Evolutionary conservation across 306 rosid genomes (phyloP).

Genomic region (Trifolium pratense): DNA sequence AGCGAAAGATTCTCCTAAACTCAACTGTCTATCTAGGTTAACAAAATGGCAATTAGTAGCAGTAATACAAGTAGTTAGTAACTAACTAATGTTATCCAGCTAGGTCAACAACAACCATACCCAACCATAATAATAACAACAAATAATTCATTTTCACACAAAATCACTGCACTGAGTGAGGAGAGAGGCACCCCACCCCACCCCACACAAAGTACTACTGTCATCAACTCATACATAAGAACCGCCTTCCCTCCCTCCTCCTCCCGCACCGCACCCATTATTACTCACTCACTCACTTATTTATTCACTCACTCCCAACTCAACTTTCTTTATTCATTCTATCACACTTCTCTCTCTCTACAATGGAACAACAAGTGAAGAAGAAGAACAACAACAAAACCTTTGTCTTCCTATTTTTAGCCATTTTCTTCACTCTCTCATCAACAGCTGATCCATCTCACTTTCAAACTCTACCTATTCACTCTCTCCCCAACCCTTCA

Average conservation of each 20-base stretch:
- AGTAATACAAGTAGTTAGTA: too few relatives aligned
- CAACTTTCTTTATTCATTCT: neutral
- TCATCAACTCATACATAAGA: neutral
- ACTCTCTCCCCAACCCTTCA: slow-evolving; percentile 56
- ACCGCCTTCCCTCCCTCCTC: neutral
- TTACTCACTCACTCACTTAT: neutral
- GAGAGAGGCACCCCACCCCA: neutral
- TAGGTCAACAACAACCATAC: neutral
- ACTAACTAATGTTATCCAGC: neutral
- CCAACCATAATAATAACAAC: neutral
- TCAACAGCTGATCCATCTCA: slow-evolving; percentile 11
- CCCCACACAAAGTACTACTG: neutral
- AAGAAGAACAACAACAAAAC: neutral
- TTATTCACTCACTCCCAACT: neutral
- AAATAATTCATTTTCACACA: neutral
- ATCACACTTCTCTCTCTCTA: neutral
- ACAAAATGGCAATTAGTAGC: neutral
- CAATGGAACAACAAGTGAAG: slow-evolving; percentile 57
- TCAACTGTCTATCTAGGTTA: neutral
- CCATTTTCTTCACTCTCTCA: slow-evolving; percentile 47
- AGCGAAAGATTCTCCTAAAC: neutral
- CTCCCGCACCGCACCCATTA: neutral
- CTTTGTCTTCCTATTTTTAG: slow-evolving; percentile 40
- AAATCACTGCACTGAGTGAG: neutral
- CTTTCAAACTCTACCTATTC: slow-evolving; percentile 48